Conservation (phyloP, 768 basidiomycete species). For the Lactifluus hygrophoroides region DNA sequence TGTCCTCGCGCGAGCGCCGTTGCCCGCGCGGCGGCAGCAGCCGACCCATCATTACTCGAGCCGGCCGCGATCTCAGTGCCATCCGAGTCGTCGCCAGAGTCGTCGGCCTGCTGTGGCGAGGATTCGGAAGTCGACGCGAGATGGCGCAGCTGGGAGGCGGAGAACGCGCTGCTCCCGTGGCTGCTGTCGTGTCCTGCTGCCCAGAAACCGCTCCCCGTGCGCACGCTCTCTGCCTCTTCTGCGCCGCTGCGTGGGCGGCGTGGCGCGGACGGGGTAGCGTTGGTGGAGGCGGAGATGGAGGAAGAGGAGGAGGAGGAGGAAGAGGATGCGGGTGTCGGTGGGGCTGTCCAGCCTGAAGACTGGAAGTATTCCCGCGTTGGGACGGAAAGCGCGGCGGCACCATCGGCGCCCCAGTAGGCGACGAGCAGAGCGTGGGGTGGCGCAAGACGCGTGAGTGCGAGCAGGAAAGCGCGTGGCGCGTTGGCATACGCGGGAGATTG, state of each 20-base stretch:
- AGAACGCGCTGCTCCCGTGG: constrained; percentile 49
- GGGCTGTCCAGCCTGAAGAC: constrained; percentile 71
- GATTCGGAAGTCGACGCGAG: constrained; percentile 7
- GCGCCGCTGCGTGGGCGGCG: constrained; percentile 5
- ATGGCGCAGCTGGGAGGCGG: constrained; percentile 23
- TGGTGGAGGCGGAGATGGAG: background rate
- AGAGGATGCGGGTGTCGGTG: constrained; percentile 25
- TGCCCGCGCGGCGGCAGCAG: constrained; percentile 23
- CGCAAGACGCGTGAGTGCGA: constrained; percentile 59
- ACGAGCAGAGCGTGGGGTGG: constrained; percentile 73
- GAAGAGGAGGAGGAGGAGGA: constrained; percentile 23
- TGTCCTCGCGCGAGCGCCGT: background rate
- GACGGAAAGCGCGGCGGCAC: constrained; percentile 70
- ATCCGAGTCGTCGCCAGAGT: constrained; percentile 54
- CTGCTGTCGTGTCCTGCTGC: constrained; percentile 44
- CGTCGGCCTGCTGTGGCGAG: constrained; percentile 40
- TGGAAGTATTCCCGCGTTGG: constrained; percentile 85
- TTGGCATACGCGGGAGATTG: constrained; percentile 49
- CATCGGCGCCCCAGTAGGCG: constrained; percentile 71
- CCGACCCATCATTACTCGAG: constrained; percentile 24
- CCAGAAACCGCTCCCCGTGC: constrained; percentile 75
- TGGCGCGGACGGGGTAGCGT: background rate
- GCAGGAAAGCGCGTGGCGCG: constrained; percentile 67
- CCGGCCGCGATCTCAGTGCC: constrained; percentile 43
- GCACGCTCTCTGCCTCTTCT: constrained; percentile 36